Base-by-base conservation (phyloP, 2,329 filamentous ascomycete genomes). In the Hymenoscyphus repandus region DNA sequence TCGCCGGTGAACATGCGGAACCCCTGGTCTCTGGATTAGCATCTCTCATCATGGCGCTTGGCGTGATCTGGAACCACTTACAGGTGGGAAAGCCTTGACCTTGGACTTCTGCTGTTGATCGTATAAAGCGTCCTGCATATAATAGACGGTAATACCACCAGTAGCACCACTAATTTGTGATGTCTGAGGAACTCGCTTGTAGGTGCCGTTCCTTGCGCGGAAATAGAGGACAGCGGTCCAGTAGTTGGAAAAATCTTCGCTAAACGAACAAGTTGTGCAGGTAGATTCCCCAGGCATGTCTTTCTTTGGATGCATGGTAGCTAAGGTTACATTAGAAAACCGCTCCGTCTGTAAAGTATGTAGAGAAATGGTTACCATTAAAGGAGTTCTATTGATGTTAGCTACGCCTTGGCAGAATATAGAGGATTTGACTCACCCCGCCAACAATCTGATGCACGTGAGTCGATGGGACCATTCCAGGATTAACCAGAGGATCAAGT, bases 1-100 rank as follows among this genome's bases (percentile, higher is more conserved):
- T 73, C 67, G 27, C 71, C 72, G 38, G 72, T 63, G 39, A 73
- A 68, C 71, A 73, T 73, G 30, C 71, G 67, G 61, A 74, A 74
- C 2, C 72, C 72, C 55, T 54, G n/a, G 6, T 12, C 6, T 17
- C 7, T 9, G 6, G 44, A 10, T 50, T 34, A 45, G n/a, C 13
- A 33, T 20, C 10, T 34, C 20, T 22, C n/a, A n/a, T 40, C n/a
- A n/a, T 32, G 10, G 15, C 5, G 1, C 9, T 9, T n/a, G 5
- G 10, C 7, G 7, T n/a, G 6, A 10, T 15, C 10, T 6, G 7
- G n/a, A 7, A 20, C 33, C 11, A 49, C 54, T 54, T 50, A 62
- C 60, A 2, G 57, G 66, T 51, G 71, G 69, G 57, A 72, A 72
- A 5, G 69, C 70, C 7, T 68, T 72, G 15, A 72, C 69, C 50